Conservation (phyloP, 768 basidiomycete species). For the Leccinum barrowsii region DNA sequence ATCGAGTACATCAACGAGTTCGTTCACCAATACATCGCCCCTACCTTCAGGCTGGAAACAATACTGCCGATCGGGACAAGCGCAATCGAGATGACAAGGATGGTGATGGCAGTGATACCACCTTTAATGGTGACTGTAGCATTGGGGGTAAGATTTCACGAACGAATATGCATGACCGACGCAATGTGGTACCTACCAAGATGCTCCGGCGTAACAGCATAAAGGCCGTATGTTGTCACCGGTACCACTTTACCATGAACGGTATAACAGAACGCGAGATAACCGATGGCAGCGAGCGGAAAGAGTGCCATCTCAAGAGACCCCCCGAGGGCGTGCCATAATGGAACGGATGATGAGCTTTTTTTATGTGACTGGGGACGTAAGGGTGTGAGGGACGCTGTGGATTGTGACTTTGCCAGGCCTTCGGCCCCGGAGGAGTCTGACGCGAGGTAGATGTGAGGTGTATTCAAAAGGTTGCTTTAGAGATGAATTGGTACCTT, state of each 20-base stretch:
- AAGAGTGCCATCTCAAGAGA: slow-evolving; percentile 19
- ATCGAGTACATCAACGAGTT: background rate
- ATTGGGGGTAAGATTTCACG: background rate
- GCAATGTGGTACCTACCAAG: slow-evolving; percentile 11
- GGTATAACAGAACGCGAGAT: slow-evolving; percentile 28
- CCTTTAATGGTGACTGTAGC: slow-evolving; percentile 25
- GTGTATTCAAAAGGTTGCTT: background rate
- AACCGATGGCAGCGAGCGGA: slow-evolving; percentile 26
- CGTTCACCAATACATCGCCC: background rate
- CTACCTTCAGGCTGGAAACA: slow-evolving; percentile 18
- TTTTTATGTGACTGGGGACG: slow-evolving; percentile 1
- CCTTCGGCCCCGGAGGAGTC: background rate
- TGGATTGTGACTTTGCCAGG: background rate
- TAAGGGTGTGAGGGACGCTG: slow-evolving; percentile 5
- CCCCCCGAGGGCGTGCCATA: slow-evolving; percentile 10
- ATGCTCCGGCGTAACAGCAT: slow-evolving; percentile 16
- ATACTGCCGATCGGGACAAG: slow-evolving; percentile 22
- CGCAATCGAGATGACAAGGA: slow-evolving; percentile 28
- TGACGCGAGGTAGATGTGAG: background rate
- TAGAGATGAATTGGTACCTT: background rate
- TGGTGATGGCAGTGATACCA: slow-evolving; percentile 26
- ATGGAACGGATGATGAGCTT: background rate
- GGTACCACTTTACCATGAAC: slow-evolving; percentile 23
- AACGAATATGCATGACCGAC: background rate
- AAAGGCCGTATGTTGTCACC: slow-evolving; percentile 23